Base-by-base conservation (phyloP, 2,329 filamentous ascomycete genomes). In the Clonostachys byssicola region DNA sequence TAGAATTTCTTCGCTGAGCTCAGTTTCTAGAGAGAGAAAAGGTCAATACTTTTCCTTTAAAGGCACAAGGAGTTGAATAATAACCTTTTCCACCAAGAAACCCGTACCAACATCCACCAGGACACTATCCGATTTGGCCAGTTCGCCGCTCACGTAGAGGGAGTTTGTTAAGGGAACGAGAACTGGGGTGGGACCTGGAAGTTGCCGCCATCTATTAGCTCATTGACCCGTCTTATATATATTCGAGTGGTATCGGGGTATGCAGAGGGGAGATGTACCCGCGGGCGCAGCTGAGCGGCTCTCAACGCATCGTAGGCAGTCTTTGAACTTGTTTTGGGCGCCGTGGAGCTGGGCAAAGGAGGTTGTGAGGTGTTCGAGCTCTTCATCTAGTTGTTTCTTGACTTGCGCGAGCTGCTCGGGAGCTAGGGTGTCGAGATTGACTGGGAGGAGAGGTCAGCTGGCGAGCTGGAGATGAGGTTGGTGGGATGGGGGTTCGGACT, bases 121-220 rank as follows among this genome's bases (percentile, higher is more conserved):
- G 7, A 96, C 90, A 51, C 83, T 85, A 48, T 89, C 80, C 2
- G 85, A 78, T 65, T 86, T 81, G 42, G 87, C 78, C 39, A 97
- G 75, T 38, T 80, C 85, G 34, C 92, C 95, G 23, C 88, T 87
- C 14, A 99, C 92, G 68, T 99, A 99, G 33, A 99, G 79, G 1
- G 92, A 96, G 58, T 89, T 94, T 12, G 94, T 99, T 52, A 99
- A 71, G 0, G 95, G 94, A n/a, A 99, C 90, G 17, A 99, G 80
- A 43, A 97, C 86, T 8, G 68, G 75, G 66, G 81, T 75, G 44
- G 62, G 58, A 34, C 55, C 61, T 63, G 44, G 35, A 14, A 30
- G 23, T 30, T 17, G 18, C 20, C 16, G 10, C 3, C 23, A 30
- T 30, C 3, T 30, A 30, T 30, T 30, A 30, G 23, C 23, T 30